phyloP scores from a whole-genome alignment of 371 early-diverging fungal genomes.

The Circinella minor region DNA sequence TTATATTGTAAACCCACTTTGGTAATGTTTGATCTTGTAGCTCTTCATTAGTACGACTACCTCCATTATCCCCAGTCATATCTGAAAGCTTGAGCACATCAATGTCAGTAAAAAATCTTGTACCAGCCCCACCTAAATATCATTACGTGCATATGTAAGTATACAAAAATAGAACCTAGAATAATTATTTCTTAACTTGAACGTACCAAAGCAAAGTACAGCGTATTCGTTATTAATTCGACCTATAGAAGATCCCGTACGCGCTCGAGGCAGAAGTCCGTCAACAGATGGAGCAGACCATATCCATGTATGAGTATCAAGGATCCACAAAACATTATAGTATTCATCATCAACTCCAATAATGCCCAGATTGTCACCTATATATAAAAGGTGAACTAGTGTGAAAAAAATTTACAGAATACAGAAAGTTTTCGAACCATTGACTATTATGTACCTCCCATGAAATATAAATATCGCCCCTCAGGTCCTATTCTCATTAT shows the following conservation, averaged over 20 bases:
- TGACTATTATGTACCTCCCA: slow-evolving; percentile 2
- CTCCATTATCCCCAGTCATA: neutral
- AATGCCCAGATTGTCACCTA: neutral
- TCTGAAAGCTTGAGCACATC: slow-evolving; percentile 25
- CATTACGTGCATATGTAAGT: too few relatives aligned
- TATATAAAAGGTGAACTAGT: too few relatives aligned
- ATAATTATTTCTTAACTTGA: too few relatives aligned
- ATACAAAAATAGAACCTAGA: too few relatives aligned
- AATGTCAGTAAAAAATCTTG: slow-evolving; percentile 5
- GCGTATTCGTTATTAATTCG: too few relatives aligned
- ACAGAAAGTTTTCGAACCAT: too few relatives aligned
- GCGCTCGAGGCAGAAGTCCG: neutral
- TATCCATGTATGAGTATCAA: neutral
- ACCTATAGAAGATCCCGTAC: too few relatives aligned
- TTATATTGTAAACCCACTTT: slow-evolving; percentile 14
- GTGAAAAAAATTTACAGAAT: too few relatives aligned
- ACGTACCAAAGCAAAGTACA: too few relatives aligned
- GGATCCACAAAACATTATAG: neutral
- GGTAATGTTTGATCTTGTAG: neutral
- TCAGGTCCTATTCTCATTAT: neutral
- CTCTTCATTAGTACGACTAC: too few relatives aligned
- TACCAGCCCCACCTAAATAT: neutral
- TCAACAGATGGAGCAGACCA: neutral
- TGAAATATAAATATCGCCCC: neutral
- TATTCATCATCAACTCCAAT: neutral